phyloP scores from a whole-genome alignment of 805 yeast genomes.

The Nakazawaea pomicola region DNA sequence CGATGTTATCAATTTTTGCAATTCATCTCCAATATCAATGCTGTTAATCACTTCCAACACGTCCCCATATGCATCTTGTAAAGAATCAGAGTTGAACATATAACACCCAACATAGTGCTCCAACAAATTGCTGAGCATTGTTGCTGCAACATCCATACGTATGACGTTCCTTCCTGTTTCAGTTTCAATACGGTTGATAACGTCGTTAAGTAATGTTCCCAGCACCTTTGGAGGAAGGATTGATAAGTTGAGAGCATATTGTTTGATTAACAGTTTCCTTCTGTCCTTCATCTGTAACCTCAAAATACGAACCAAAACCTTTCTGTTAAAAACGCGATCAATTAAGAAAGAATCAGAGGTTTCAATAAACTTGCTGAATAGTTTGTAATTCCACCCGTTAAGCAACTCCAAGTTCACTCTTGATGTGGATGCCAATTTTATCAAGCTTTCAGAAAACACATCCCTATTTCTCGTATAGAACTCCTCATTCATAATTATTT shows the following conservation, averaged over 20 bases:
- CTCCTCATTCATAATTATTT: constrained; percentile 2
- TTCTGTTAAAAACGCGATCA: background rate
- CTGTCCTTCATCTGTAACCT: background rate
- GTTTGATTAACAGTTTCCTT: background rate
- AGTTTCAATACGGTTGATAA: background rate
- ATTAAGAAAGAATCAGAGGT: background rate
- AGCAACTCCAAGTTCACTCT: constrained; percentile 5
- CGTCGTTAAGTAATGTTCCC: background rate
- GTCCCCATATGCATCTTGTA: background rate
- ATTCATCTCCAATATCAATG: no score
- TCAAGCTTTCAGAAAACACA: background rate
- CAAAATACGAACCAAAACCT: constrained; percentile 3
- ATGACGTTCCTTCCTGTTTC: constrained; percentile 5
- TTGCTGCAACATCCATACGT: background rate
- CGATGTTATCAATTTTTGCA: no score
- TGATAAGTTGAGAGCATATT: constrained; percentile 4
- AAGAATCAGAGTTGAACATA: background rate
- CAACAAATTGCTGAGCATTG: constrained; percentile 2
- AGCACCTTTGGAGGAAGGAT: background rate
- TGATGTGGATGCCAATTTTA: background rate
- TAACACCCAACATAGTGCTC: background rate
- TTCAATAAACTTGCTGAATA: background rate
- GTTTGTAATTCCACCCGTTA: background rate
- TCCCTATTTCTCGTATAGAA: background rate
- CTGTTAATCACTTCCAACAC: background rate